Percentiles rank a stretch among this genome's conserved stretches.
These are phyloP conservation scores for Orbilia quercus DNA, from an alignment of 2,329 filamentous ascomycete species.

Conservation along the genomic window DNA sequence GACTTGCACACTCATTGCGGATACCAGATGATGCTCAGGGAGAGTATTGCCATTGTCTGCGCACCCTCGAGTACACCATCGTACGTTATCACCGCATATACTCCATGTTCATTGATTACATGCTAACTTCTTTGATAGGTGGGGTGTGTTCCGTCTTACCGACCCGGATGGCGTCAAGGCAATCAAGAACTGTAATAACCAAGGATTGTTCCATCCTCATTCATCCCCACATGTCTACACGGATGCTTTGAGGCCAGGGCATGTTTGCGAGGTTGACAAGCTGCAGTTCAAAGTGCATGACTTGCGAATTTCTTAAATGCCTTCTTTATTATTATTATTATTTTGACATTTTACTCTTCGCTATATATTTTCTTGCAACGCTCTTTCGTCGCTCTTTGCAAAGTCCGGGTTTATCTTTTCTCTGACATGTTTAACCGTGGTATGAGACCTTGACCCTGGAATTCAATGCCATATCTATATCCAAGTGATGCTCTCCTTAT, in stretches of 20 bases:
- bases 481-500: conserved; percentile 2
- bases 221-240: conserved; percentile 65
- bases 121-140: conserved; percentile 67
- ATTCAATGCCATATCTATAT: neutral
- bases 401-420: too few relatives aligned
- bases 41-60: conserved; percentile 97
- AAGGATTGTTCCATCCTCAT: conserved; percentile 86
- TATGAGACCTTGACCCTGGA: neutral
- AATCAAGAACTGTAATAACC: conserved; percentile 81
- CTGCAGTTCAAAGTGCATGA: conserved; percentile 75
- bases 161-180: conserved; percentile 89
- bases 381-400: conserved; percentile 5
- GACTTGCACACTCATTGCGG: conserved; percentile 93
- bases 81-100: conserved; percentile 67
- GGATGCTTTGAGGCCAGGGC: conserved; percentile 67
- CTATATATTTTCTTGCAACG: neutral
- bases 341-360: neutral
- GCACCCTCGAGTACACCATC: conserved; percentile 82
- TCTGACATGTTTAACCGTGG: too few relatives aligned
- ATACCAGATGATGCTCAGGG: conserved; percentile 95
- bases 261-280: conserved; percentile 70
- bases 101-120: conserved; percentile 43
- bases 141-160: conserved; percentile 91
- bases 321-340: neutral
- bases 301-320: conserved; percentile 64